Conservation (phyloP, 768 basidiomycete species). For the Lactarius pseudohatsudake region DNA sequence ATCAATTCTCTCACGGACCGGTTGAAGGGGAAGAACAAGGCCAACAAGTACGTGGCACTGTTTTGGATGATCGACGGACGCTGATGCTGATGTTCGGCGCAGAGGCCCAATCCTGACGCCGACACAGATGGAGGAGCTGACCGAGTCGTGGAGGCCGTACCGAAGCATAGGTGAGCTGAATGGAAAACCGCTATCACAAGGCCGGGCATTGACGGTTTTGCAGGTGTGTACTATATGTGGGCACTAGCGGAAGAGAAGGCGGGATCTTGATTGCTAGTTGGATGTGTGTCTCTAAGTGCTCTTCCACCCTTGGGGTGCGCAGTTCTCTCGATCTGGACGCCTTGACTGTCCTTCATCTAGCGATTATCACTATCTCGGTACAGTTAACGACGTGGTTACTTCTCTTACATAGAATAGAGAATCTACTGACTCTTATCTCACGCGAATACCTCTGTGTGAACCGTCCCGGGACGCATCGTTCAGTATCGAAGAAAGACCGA, state of each 20-base stretch:
- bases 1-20: constrained; percentile 57
- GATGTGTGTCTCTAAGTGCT: neutral
- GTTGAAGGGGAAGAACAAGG: constrained; percentile 65
- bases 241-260: constrained; percentile 52
- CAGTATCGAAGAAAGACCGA: neutral
- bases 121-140: constrained; percentile 77
- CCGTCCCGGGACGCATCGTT: neutral
- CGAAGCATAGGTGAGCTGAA: constrained; percentile 64
- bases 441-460: neutral
- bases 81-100: constrained; percentile 18
- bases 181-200: neutral
- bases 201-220: constrained; percentile 17
- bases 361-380: neutral
- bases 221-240: constrained; percentile 90
- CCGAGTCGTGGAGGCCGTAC: constrained; percentile 78
- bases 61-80: neutral
- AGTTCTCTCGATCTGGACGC: neutral
- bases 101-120: constrained; percentile 77
- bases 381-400: neutral
- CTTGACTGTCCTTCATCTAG: neutral
- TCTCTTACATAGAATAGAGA: neutral
- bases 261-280: neutral
- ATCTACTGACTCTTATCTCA: neutral
- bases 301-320: no score
- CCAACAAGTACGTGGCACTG: constrained; percentile 59